Evolutionary conservation across 2,329 filamentous ascomycete species (phyloP).

Genomic region (Talaromyces sp.): DNA sequence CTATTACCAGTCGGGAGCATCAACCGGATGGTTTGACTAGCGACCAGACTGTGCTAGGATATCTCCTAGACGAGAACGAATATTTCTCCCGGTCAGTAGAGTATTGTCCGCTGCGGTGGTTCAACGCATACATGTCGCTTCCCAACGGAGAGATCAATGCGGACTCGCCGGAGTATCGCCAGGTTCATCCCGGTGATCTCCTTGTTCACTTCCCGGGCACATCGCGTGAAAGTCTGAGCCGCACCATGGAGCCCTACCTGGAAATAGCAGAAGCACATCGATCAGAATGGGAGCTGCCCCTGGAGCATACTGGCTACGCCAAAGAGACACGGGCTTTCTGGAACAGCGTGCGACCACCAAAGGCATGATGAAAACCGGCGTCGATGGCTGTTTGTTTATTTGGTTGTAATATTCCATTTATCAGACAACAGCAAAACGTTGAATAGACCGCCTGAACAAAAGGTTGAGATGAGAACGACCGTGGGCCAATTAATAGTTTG

Average conservation of each 20-base stretch:
- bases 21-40: conserved; percentile 13
- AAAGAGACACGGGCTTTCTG: conserved; percentile 18
- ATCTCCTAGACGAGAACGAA: conserved; percentile 7
- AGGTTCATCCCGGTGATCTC: conserved; percentile 18
- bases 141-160: conserved; percentile 16
- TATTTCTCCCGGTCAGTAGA: conserved; percentile 10
- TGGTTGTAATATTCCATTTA: background rate
- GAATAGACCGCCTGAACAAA: background rate
- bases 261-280: conserved; percentile 16
- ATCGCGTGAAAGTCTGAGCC: conserved; percentile 14
- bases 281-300: conserved; percentile 17
- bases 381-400: background rate
- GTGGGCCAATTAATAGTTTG: background rate
- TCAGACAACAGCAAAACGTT: background rate
- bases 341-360: conserved; percentile 7
- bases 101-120: conserved; percentile 20
- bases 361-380: background rate
- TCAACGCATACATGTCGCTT: conserved; percentile 21
- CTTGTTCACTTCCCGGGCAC: conserved; percentile 26
- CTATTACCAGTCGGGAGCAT: conserved; percentile 16
- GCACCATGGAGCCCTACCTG: conserved; percentile 21
- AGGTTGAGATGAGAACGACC: background rate
- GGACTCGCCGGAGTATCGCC: background rate
- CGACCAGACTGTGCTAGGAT: conserved; percentile 14
- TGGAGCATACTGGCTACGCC: conserved; percentile 19